Conservation (phyloP, 208 protist species). For the Acanthamoeba castellanii region DNA sequence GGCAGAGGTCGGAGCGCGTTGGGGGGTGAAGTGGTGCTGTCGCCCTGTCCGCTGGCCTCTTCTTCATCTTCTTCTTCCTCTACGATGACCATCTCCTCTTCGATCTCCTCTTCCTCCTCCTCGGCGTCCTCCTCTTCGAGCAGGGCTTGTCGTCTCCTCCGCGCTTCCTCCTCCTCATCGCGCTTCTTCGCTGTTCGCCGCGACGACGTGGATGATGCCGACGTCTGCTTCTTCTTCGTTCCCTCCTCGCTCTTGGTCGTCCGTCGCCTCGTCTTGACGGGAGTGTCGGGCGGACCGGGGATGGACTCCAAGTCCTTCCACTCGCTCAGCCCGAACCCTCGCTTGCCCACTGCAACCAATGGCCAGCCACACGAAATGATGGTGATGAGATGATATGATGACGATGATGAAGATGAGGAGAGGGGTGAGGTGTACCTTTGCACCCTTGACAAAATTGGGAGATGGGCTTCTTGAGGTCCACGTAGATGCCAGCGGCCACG, state of each 20-base stretch:
- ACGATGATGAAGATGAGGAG: neutral
- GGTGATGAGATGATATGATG: neutral
- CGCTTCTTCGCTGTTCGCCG: neutral
- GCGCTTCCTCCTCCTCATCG: neutral
- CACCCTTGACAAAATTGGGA: conserved; percentile 19
- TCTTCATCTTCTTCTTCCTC: conserved; percentile 11
- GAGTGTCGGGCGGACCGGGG: neutral
- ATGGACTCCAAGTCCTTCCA: conserved; percentile 33
- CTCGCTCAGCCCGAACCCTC: conserved; percentile 10
- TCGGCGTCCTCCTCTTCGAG: neutral
- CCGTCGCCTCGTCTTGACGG: conserved; percentile 17
- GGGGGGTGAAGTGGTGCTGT: neutral
- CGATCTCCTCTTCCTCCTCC: neutral
- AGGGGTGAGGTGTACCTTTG: neutral
- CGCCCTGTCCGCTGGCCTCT: neutral
- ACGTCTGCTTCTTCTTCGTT: neutral
- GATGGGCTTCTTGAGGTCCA: conserved; percentile 27
- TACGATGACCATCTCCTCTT: conserved; percentile 27
- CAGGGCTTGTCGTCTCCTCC: neutral
- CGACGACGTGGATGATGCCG: neutral
- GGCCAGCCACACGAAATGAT: no score
- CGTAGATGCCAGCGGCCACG: conserved; percentile 19
- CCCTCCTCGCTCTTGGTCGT: neutral
- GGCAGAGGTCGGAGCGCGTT: neutral
- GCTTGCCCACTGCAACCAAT: neutral